These are phyloP conservation scores for Periconia sp. DNA, from an alignment of 2,329 filamentous ascomycete genomes.

Conservation along the genomic window DNA sequence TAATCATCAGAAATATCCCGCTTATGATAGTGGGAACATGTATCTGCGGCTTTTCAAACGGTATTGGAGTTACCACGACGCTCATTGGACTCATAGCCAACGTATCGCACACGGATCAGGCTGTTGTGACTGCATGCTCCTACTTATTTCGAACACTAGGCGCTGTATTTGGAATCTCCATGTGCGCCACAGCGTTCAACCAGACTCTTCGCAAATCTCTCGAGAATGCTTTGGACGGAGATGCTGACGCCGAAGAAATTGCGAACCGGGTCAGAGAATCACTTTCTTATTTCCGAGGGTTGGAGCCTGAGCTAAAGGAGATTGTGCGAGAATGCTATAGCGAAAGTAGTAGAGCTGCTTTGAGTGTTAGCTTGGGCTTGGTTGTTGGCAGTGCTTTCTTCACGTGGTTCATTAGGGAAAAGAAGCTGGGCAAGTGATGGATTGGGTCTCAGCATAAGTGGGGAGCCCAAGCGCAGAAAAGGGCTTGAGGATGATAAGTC, in stretches of 20 bases:
- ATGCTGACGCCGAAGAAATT: slow-evolving; percentile 67
- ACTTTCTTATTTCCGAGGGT: slow-evolving; percentile 69
- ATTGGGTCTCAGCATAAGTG: slow-evolving; percentile 8
- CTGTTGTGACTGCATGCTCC: slow-evolving; percentile 77
- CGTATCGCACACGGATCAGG: slow-evolving; percentile 69
- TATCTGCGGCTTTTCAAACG: slow-evolving; percentile 60
- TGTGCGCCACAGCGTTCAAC: slow-evolving; percentile 75
- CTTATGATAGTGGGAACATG: slow-evolving; percentile 65
- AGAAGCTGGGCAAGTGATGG: slow-evolving; percentile 41
- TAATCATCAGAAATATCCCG: slow-evolving; percentile 55
- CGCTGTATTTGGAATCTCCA: slow-evolving; percentile 69
- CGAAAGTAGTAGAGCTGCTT: slow-evolving; percentile 58
- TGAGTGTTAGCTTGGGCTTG: slow-evolving; percentile 58
- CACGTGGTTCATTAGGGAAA: slow-evolving; percentile 55
- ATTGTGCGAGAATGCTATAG: slow-evolving; percentile 73
- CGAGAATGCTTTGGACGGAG: slow-evolving; percentile 58
- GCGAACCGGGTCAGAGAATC: slow-evolving; percentile 73
- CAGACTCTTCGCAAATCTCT: slow-evolving; percentile 67
- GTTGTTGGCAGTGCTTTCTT: slow-evolving; percentile 56
- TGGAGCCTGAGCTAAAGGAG: slow-evolving; percentile 65
- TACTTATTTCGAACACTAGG: slow-evolving; percentile 82
- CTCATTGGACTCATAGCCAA: slow-evolving; percentile 76
- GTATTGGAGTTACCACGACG: slow-evolving; percentile 71
- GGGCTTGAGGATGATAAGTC: too few species aligned
- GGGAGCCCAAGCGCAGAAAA: too few species aligned